Percentiles rank a stretch among this genome's conserved stretches.
Evolutionary conservation across 306 rosid genomes (phyloP).

Genomic region (Cucumis sativus): Cucumber_9930_V3 NC_026657.2:395501-396000

Average conservation of each 20-base stretch:
- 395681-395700: neutral
- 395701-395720: neutral
- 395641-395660: neutral
- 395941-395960: slow-evolving; percentile 19
- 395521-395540: neutral
- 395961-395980: neutral
- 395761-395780: slow-evolving; percentile 7
- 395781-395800: slow-evolving; percentile 10
- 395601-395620: neutral
- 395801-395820: slow-evolving; percentile 85
- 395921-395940: slow-evolving; percentile 83
- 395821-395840: slow-evolving; percentile 26
- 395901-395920: slow-evolving; percentile 53
- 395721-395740: neutral
- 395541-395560: neutral
- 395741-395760: neutral
- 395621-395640: neutral
- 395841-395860: slow-evolving; percentile 10
- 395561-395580: neutral
- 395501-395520: too few species aligned
- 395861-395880: slow-evolving; percentile 33
- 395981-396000: neutral
- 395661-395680: neutral
- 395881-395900: slow-evolving; percentile 27
- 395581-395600: neutral